Evolutionary conservation across 768 basidiomycete species (phyloP).

Genomic region (Mycena polygramma): DNA sequence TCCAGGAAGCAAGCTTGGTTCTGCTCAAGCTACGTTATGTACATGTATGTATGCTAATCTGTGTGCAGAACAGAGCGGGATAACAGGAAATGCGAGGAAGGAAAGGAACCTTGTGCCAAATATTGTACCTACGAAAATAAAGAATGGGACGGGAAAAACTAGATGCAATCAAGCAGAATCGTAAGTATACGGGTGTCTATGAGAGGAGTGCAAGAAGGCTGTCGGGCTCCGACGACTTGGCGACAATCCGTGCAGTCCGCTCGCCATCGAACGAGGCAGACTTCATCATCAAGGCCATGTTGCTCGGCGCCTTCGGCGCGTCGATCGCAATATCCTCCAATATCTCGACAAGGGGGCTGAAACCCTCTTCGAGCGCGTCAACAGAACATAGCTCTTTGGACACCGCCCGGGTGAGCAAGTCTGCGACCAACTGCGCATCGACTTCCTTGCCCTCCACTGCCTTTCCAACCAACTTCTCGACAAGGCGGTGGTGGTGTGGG

Average conservation of each 20-base stretch:
- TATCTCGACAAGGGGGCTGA: constrained; percentile 75
- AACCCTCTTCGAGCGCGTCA: constrained; percentile 80
- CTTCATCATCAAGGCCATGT: constrained; percentile 82
- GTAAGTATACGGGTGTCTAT: constrained; percentile 55
- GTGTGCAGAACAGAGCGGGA: constrained; percentile 36
- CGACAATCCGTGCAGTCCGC: constrained; percentile 65
- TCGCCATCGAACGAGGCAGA: constrained; percentile 77
- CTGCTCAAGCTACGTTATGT: constrained; percentile 36
- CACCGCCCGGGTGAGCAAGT: constrained; percentile 76
- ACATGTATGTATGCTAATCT: constrained; percentile 34
- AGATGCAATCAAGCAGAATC: constrained; percentile 39
- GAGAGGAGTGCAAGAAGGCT: constrained; percentile 71
- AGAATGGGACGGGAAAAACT: constrained; percentile 19
- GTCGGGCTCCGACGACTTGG: constrained; percentile 72
- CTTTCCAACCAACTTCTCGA: constrained; percentile 79
- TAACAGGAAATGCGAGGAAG: constrained; percentile 17
- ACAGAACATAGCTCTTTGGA: constrained; percentile 71
- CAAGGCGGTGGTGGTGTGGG: constrained; percentile 72
- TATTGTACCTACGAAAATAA: constrained; percentile 31
- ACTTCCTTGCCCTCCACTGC: constrained; percentile 87
- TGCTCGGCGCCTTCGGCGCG: constrained; percentile 85
- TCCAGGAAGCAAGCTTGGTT: constrained; percentile 35
- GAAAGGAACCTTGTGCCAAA: constrained; percentile 35
- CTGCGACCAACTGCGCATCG: constrained; percentile 82
- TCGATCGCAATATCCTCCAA: constrained; percentile 93